Percentiles rank a stretch among this genome's conserved stretches.
Evolutionary conservation across 2,329 filamentous ascomycete genomes (phyloP).

Genomic region (Neofusicoccum umdonicola): DNA sequence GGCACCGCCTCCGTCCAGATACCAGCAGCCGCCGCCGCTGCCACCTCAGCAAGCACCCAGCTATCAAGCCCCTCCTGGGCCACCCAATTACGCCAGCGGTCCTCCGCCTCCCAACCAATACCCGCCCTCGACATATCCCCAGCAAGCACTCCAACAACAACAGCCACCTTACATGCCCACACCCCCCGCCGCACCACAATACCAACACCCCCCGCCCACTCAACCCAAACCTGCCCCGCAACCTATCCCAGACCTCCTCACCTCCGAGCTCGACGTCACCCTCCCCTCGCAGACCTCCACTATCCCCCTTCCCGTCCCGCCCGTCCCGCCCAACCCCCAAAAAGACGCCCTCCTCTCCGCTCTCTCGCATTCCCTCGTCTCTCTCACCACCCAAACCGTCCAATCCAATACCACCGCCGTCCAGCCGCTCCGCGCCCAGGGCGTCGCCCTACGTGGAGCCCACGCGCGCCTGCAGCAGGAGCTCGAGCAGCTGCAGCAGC

Average conservation of each 20-base stretch:
- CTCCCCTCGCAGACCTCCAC: constrained; percentile 50
- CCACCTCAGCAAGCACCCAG: not conserved
- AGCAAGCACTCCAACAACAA: constrained; percentile 20
- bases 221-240: constrained; percentile 21
- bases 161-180: constrained; percentile 28
- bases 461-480: constrained; percentile 71
- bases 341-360: constrained; percentile 83
- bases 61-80: constrained; percentile 1
- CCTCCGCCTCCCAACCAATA: constrained; percentile 18
- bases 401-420: constrained; percentile 73
- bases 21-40: constrained; percentile 24
- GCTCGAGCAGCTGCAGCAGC: constrained; percentile 65
- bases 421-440: constrained; percentile 74
- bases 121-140: constrained; percentile 11
- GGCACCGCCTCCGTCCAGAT: constrained; percentile 22
- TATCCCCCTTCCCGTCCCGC: constrained; percentile 61
- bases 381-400: constrained; percentile 67
- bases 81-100: constrained; percentile 20
- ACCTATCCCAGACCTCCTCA: constrained; percentile 54
- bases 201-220: constrained; percentile 13
- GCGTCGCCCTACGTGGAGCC: constrained; percentile 70
- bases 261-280: constrained; percentile 61
- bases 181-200: constrained; percentile 36
- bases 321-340: constrained; percentile 92
- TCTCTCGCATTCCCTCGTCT: constrained; percentile 67